Percentiles rank a stretch among this genome's conserved stretches.
phyloP scores from a whole-genome alignment of 139 green algal genomes.

The Micractinium sp. region DNA sequence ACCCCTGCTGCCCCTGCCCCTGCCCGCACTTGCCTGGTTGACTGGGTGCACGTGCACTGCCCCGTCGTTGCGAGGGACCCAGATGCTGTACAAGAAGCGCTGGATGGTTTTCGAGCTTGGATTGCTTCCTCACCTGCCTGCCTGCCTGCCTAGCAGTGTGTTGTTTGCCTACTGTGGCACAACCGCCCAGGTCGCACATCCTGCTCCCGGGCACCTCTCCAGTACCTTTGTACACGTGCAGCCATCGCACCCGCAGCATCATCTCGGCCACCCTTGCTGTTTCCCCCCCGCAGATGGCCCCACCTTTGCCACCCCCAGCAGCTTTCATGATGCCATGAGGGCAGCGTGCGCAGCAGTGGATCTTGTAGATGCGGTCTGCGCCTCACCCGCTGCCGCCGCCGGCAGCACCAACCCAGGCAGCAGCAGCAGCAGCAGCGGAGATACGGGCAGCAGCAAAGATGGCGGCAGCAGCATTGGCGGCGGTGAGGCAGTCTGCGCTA shows the following conservation, averaged over 20 bases:
- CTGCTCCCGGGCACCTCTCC: background rate
- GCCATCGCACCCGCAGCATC: background rate
- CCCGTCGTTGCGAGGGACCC: too few relatives aligned
- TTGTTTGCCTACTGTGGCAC: background rate
- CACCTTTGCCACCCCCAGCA: conserved; percentile 51
- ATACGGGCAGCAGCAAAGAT: background rate
- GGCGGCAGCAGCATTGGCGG: background rate
- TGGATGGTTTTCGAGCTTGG: too few relatives aligned
- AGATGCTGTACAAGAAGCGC: too few relatives aligned
- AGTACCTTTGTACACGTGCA: background rate
- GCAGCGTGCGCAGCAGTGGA: conserved; percentile 45
- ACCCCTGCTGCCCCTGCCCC: too few relatives aligned
- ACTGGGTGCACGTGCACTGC: too few relatives aligned
- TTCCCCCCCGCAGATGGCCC: conserved; percentile 23
- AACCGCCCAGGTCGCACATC: too few relatives aligned
- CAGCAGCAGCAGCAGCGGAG: conserved; percentile 8
- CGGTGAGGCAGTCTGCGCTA: background rate
- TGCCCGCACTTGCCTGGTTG: background rate
- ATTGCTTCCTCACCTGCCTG: too few relatives aligned
- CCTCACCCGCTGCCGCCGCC: background rate
- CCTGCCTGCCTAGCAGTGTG: background rate
- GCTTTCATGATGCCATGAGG: conserved; percentile 39
- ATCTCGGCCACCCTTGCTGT: background rate
- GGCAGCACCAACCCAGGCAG: background rate
- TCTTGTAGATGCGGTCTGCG: conserved; percentile 40